These are phyloP conservation scores for Trichosporon asahii DNA, from an alignment of 1,284 basidiomycete species.

Conservation along the genomic window DNA sequence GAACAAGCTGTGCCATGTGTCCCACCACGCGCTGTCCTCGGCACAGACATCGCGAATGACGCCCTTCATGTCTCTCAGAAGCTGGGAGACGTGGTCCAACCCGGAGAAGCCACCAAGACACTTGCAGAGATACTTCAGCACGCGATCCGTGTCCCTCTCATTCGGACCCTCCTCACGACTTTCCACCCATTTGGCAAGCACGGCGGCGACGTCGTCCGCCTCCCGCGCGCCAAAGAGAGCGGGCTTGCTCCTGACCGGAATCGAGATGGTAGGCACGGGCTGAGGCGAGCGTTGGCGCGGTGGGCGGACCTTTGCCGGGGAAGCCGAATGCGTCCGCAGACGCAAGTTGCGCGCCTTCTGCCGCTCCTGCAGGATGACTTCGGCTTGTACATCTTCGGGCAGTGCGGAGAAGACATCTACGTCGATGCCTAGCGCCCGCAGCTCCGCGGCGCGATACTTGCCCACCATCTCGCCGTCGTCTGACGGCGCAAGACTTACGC, in stretches of 20 bases:
- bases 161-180: slow-evolving; percentile 58
- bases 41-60: slow-evolving; percentile 32
- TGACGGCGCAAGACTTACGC: background rate
- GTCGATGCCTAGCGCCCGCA: slow-evolving; percentile 65
- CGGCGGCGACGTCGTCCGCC: slow-evolving; percentile 63
- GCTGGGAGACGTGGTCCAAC: slow-evolving; percentile 63
- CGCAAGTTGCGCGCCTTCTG: slow-evolving; percentile 44
- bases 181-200: slow-evolving; percentile 70
- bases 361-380: slow-evolving; percentile 62
- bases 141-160: slow-evolving; percentile 65
- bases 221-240: slow-evolving; percentile 61
- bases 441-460: slow-evolving; percentile 53
- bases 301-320: slow-evolving; percentile 1
- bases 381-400: slow-evolving; percentile 65
- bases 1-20: background rate
- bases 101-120: slow-evolving; percentile 64
- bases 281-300: slow-evolving; percentile 44
- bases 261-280: slow-evolving; percentile 48
- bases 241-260: slow-evolving; percentile 54
- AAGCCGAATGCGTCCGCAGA: slow-evolving; percentile 24
- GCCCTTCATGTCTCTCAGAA: slow-evolving; percentile 70
- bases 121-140: slow-evolving; percentile 65
- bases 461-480: slow-evolving; percentile 20
- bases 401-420: slow-evolving; percentile 66
- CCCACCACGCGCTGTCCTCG: background rate